Percentiles rank a stretch among this genome's conserved stretches.
Conservation (phyloP, 2,329 filamentous ascomycete species). For the Rutstroemia sp. region DNA sequence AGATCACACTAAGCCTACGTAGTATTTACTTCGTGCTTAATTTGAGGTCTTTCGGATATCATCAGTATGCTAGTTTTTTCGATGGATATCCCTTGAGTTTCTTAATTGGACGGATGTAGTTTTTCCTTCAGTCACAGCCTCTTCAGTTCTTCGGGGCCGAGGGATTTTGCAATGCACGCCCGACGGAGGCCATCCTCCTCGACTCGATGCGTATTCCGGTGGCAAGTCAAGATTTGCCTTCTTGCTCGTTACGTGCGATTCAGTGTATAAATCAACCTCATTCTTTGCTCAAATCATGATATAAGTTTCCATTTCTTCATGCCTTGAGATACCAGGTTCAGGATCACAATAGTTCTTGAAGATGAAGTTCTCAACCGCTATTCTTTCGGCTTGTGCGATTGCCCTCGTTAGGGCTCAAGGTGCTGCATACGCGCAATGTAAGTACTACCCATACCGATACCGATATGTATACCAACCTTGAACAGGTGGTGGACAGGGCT, state of each 20-base stretch:
- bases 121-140: conserved; percentile 1
- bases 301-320: not conserved
- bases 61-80: not conserved
- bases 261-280: not conserved
- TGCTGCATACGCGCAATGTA: conserved; percentile 1
- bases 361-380: conserved; percentile 3
- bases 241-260: not conserved
- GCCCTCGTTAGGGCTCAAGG: conserved; percentile 2
- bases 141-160: too few species aligned
- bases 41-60: not conserved
- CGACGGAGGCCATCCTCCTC: not conserved
- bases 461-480: not conserved
- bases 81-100: not conserved
- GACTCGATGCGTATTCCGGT: not conserved
- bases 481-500: conserved; percentile 1
- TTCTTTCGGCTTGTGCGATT: not conserved
- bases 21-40: not conserved
- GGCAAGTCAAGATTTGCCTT: not conserved
- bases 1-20: not conserved
- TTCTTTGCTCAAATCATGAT: not conserved
- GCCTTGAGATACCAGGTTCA: not conserved
- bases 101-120: not conserved
- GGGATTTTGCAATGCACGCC: not conserved
- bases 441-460: not conserved
- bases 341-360: not conserved